A percentile compares a stretch with the other conserved stretches of the same genome.
These are phyloP conservation scores for Physaria fendleri DNA, from an alignment of 345 rosid genomes.

Conservation along the genomic window DNA sequence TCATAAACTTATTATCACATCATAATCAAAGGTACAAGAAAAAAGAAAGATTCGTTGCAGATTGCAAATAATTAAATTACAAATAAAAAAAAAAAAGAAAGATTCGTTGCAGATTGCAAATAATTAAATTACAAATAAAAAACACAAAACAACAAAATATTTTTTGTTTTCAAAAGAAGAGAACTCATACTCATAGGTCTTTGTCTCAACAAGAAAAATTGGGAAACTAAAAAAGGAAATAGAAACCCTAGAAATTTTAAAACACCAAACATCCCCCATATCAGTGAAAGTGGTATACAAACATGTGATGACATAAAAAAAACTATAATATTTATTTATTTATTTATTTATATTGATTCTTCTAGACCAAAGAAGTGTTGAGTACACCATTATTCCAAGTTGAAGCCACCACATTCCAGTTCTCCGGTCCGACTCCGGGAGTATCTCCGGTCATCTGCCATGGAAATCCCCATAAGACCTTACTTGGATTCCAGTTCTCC, in stretches of 20 bases:
- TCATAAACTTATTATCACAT: not conserved
- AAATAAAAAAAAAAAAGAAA: conserved; percentile 20
- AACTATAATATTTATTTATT: conserved; percentile 6
- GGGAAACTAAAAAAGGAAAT: conserved; percentile 16
- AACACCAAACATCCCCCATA: conserved; percentile 22
- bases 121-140: conserved; percentile 33
- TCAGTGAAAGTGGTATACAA: conserved; percentile 21
- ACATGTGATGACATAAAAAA: conserved; percentile 20
- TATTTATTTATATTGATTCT: conserved; percentile 3
- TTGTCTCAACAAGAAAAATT: conserved; percentile 9
- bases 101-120: not conserved
- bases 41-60: not conserved
- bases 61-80: conserved; percentile 22
- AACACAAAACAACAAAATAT: conserved; percentile 16
- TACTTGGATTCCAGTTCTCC: conserved; percentile 34
- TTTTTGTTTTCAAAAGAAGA: not conserved
- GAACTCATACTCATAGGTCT: conserved; percentile 4
- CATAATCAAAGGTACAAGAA: not conserved
- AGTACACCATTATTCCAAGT: conserved; percentile 49
- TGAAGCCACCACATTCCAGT: conserved; percentile 46
- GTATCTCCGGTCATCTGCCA: conserved; percentile 64
- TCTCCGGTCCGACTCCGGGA: conserved; percentile 37
- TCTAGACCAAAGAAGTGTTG: conserved; percentile 48
- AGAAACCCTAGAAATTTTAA: conserved; percentile 16
- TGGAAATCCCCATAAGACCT: conserved; percentile 56